Percentiles rank a stretch among this genome's conserved stretches.
These are phyloP conservation scores for Lactarius evosmus DNA, from an alignment of 768 basidiomycete genomes.

Conservation along the genomic window DNA sequence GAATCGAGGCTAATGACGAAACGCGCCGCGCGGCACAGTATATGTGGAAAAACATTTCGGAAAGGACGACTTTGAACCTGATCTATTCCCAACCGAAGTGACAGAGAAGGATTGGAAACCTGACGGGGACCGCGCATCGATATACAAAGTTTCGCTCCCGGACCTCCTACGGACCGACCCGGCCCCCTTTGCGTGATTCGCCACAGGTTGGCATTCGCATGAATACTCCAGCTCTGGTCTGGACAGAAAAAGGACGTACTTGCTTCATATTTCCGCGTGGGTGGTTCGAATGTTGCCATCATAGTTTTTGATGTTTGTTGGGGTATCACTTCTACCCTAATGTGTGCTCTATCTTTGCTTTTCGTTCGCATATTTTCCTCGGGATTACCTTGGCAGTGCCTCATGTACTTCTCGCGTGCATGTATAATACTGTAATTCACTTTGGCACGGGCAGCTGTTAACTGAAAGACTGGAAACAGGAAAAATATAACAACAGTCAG, in stretches of 20 bases:
- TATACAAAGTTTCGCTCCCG: constrained; percentile 14
- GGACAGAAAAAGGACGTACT: background rate
- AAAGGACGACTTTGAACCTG: constrained; percentile 18
- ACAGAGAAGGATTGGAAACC: constrained; percentile 21
- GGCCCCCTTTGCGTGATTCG: background rate
- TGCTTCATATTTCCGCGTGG: background rate
- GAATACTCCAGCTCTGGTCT: background rate
- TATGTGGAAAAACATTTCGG: constrained; percentile 8
- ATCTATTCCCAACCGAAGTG: constrained; percentile 10
- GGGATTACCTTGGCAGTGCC: background rate
- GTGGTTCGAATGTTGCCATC: background rate
- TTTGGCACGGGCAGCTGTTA: background rate
- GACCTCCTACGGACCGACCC: background rate
- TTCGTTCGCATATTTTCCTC: background rate
- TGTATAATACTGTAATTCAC: background rate
- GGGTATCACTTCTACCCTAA: background rate
- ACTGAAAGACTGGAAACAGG: background rate
- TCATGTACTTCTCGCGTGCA: background rate
- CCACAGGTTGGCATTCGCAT: background rate
- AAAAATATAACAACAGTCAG: background rate
- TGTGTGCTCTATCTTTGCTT: background rate
- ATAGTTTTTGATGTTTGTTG: background rate
- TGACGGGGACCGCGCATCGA: constrained; percentile 23
- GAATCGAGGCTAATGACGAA: background rate
- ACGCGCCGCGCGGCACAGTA: constrained; percentile 9